A percentile compares a stretch with the other conserved stretches of the same genome.
These are phyloP conservation scores for Helotiales sp. DNA, from an alignment of 2,329 filamentous ascomycete species.

Conservation along the genomic window DNA sequence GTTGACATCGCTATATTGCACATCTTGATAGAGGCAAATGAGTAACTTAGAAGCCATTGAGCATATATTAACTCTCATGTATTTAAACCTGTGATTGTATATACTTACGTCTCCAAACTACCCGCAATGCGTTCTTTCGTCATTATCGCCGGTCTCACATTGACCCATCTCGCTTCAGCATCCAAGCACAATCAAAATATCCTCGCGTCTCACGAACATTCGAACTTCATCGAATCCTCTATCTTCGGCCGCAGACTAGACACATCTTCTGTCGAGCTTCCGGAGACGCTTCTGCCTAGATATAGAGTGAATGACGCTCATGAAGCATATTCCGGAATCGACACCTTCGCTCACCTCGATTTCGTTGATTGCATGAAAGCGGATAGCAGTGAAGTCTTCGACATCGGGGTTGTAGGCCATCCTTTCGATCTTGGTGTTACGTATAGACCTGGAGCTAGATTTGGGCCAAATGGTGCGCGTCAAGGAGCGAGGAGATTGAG, in stretches of 20 bases:
- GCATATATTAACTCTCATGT: too few species aligned
- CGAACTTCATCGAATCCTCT: slow-evolving; percentile 24
- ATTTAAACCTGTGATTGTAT: too few species aligned
- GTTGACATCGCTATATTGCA: too few species aligned
- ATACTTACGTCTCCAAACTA: too few species aligned
- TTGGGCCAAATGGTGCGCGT: slow-evolving; percentile 33
- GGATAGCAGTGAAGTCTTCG: slow-evolving; percentile 28
- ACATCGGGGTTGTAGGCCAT: slow-evolving; percentile 34
- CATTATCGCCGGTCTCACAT: not conserved
- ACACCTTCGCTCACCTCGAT: slow-evolving; percentile 33
- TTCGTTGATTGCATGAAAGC: slow-evolving; percentile 28
- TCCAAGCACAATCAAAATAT: slow-evolving; percentile 1
- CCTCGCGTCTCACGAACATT: not conserved
- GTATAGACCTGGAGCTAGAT: slow-evolving; percentile 33
- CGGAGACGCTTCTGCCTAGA: slow-evolving; percentile 24
- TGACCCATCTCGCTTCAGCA: not conserved
- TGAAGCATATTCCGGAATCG: slow-evolving; percentile 13
- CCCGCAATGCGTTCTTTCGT: not conserved
- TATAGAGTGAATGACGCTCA: slow-evolving; percentile 16
- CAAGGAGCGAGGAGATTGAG: slow-evolving; percentile 30
- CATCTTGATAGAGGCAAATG: too few species aligned
- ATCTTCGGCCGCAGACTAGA: slow-evolving; percentile 16
- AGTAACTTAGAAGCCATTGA: too few species aligned
- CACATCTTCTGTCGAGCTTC: slow-evolving; percentile 4
- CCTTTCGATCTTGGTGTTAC: slow-evolving; percentile 34